Evolutionary conservation across 768 basidiomycete species (phyloP).

Genomic region (Tremella fuciformis): DNA sequence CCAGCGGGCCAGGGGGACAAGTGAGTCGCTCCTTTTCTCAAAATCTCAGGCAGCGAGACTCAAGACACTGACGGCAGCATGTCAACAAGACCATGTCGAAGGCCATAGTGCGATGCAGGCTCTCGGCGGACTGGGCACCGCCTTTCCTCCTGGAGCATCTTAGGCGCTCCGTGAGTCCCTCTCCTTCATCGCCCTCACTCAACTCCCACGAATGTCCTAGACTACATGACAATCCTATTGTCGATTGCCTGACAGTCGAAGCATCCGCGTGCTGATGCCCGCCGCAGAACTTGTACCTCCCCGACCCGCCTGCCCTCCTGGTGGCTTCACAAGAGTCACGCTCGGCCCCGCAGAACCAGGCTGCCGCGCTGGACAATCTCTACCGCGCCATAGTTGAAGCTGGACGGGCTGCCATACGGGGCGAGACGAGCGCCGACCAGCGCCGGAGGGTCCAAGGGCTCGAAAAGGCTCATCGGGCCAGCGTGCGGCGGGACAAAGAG

Average conservation of each 20-base stretch:
- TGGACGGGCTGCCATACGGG: conserved; percentile 27
- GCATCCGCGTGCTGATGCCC: conserved; percentile 10
- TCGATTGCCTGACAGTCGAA: no score
- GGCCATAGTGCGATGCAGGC: conserved; percentile 34
- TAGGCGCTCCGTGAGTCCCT: conserved; percentile 35
- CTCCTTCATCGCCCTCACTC: not conserved
- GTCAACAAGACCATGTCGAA: conserved; percentile 52
- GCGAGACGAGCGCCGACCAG: conserved; percentile 29
- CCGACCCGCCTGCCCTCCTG: conserved; percentile 37
- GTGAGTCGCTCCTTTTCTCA: conserved; percentile 21
- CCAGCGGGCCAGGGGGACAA: conserved; percentile 49
- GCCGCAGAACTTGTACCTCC: conserved; percentile 40
- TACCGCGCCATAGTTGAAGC: conserved; percentile 32
- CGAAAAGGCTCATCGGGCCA: not conserved
- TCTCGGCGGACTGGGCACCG: conserved; percentile 36
- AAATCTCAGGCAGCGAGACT: not conserved
- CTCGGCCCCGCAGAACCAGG: conserved; percentile 35
- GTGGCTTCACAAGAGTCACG: conserved; percentile 38
- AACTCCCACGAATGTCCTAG: not conserved
- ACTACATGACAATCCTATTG: no score
- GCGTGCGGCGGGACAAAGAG: not conserved
- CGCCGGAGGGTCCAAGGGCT: not conserved
- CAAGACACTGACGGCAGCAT: conserved; percentile 36
- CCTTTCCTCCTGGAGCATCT: conserved; percentile 33
- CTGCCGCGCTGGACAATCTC: conserved; percentile 25